phyloP scores from a whole-genome alignment of 768 basidiomycete species.

The Amanita pallidorosea region DNA sequence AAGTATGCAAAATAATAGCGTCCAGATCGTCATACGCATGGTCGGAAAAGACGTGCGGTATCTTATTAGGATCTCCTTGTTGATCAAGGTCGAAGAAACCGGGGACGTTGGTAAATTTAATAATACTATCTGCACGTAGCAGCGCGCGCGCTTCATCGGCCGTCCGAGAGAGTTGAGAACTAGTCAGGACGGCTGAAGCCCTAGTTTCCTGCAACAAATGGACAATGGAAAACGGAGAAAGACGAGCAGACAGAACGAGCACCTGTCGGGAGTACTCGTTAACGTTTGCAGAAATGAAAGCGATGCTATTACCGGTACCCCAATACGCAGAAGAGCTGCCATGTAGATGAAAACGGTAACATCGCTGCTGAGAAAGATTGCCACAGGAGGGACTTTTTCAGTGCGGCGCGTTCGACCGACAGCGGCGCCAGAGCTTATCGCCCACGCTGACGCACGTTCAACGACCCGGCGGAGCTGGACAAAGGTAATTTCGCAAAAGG shows the following conservation, averaged over 20 bases:
- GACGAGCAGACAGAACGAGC: slow-evolving; percentile 23
- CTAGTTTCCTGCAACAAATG: slow-evolving; percentile 22
- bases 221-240: slow-evolving; percentile 22
- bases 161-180: slow-evolving; percentile 19
- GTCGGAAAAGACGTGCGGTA: slow-evolving; percentile 17
- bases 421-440: slow-evolving; percentile 17
- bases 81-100: slow-evolving; percentile 17
- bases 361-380: slow-evolving; percentile 26
- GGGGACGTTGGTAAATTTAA: slow-evolving; percentile 14
- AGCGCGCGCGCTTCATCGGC: slow-evolving; percentile 18
- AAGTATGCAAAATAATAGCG: slow-evolving; percentile 36
- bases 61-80: neutral
- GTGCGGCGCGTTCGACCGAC: slow-evolving; percentile 14
- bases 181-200: slow-evolving; percentile 20
- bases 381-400: slow-evolving; percentile 20
- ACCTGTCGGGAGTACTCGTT: slow-evolving; percentile 13
- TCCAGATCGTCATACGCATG: slow-evolving; percentile 20
- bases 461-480: slow-evolving; percentile 21
- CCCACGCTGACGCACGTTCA: slow-evolving; percentile 23
- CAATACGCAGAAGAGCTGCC: slow-evolving; percentile 23
- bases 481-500: slow-evolving; percentile 22
- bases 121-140: neutral
- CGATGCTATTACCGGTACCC: slow-evolving; percentile 21
- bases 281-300: neutral
- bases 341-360: slow-evolving; percentile 26